These are phyloP conservation scores for Backusella macrospora DNA, from an alignment of 192 early-diverging fungal species.

Conservation along the genomic window DNA sequence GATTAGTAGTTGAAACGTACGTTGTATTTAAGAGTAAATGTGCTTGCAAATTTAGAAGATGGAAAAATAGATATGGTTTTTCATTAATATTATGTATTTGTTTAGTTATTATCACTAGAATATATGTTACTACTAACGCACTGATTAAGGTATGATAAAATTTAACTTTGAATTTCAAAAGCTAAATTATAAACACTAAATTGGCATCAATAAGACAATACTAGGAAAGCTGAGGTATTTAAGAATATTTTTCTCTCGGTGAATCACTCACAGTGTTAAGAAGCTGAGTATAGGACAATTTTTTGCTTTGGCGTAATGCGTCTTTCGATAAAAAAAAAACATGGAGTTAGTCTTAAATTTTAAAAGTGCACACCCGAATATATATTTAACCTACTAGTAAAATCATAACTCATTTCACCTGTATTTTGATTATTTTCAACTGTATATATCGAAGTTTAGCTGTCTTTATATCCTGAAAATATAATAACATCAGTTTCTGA, in stretches of 20 bases:
- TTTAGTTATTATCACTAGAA: no score
- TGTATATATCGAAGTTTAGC: conserved; percentile 78
- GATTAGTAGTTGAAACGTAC: no score
- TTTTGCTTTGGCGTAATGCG: conserved; percentile 55
- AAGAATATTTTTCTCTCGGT: conserved; percentile 62
- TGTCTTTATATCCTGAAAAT: conserved; percentile 83
- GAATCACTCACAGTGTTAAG: conserved; percentile 68
- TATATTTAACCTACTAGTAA: conserved; percentile 53
- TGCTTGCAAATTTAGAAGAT: background rate
- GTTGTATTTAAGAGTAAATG: background rate
- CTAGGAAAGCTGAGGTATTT: conserved; percentile 78
- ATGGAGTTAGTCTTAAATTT: background rate
- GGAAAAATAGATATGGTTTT: background rate
- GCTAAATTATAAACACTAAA: conserved; percentile 34
- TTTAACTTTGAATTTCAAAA: background rate
- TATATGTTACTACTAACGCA: no score
- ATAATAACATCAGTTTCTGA: conserved; percentile 72
- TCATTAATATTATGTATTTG: no score
- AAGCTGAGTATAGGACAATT: conserved; percentile 70
- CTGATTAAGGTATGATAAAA: no score
- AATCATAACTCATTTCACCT: conserved; percentile 77
- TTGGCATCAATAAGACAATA: conserved; percentile 57
- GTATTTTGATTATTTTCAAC: conserved; percentile 61
- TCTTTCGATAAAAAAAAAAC: background rate
- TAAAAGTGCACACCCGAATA: background rate